Conservation (phyloP, 495 filamentous ascomycete species). For the Xylaria grammica region DNA sequence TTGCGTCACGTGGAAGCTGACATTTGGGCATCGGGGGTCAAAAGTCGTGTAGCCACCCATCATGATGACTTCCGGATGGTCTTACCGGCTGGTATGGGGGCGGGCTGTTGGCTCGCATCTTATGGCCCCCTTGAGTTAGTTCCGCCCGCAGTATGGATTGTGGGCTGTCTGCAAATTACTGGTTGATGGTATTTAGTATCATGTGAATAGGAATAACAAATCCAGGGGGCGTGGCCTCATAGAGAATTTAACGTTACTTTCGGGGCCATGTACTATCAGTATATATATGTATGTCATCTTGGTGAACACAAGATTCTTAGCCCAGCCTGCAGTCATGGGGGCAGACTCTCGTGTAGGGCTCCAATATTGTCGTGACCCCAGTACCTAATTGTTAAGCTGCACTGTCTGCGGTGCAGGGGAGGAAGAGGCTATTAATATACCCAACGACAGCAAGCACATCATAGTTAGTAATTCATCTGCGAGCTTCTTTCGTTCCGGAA, state of each 20-base stretch:
- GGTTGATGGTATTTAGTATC: neutral
- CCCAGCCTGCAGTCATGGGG: neutral
- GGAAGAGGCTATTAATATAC: too few relatives aligned
- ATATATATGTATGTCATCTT: too few relatives aligned
- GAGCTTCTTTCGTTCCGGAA: too few relatives aligned
- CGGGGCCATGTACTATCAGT: too few relatives aligned
- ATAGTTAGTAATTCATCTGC: too few relatives aligned
- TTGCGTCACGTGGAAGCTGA: neutral
- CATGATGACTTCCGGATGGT: neutral
- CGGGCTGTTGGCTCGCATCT: neutral
- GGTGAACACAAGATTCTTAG: neutral
- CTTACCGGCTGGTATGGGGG: neutral
- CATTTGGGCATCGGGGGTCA: neutral
- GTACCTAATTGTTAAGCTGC: too few relatives aligned
- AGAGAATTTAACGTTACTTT: too few relatives aligned
- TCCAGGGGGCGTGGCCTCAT: too few relatives aligned
- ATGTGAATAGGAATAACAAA: too few relatives aligned
- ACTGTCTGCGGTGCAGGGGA: too few relatives aligned
- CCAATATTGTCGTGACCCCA: too few relatives aligned
- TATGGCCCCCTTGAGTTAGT: neutral
- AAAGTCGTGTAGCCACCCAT: constrained; percentile 1
- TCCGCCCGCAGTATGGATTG: neutral
- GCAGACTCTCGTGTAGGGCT: neutral
- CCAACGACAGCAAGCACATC: too few relatives aligned
- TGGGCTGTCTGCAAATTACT: neutral